Conservation (phyloP, 1,139 yeast genomes). For the Nadsonia starkeyi-henricii region DNA sequence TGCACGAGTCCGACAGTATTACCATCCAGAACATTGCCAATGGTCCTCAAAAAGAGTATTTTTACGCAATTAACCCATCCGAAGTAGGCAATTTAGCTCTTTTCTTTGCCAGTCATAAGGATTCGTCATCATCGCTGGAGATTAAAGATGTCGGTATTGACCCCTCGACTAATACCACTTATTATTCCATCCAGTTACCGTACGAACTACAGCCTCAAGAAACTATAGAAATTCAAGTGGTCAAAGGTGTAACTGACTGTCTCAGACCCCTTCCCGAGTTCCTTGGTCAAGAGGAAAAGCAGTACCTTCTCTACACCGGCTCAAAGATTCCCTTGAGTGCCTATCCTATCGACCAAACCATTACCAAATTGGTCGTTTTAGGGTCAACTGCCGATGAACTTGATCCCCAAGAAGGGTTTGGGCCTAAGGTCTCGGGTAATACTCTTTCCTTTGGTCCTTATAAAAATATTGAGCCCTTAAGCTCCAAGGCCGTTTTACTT, state of each 20-base stretch:
- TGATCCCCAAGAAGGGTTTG: constrained; percentile 12
- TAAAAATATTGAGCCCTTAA: constrained; percentile 32
- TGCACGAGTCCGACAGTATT: not conserved
- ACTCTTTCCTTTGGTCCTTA: constrained; percentile 47
- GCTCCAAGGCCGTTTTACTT: constrained; percentile 37
- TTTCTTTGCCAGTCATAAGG: not conserved
- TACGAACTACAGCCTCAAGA: not conserved
- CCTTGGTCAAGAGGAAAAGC: constrained; percentile 47
- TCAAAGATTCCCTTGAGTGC: constrained; percentile 48
- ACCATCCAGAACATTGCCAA: not conserved
- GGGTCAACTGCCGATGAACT: constrained; percentile 13
- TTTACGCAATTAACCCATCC: not conserved
- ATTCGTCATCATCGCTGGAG: not conserved
- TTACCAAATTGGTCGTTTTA: constrained; percentile 28
- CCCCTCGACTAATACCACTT: not conserved
- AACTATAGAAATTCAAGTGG: not conserved
- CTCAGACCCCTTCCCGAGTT: constrained; percentile 50
- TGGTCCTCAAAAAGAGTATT: not conserved
- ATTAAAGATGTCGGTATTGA: not conserved
- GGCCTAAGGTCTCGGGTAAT: constrained; percentile 22
- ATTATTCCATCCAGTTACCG: not conserved
- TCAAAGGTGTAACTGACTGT: constrained; percentile 23
- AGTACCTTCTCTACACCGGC: constrained; percentile 42
- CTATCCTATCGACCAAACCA: constrained; percentile 43
- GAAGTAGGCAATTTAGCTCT: not conserved